Evolutionary conservation across 2,329 filamentous ascomycete species (phyloP), one percentile per base, ranked within the genome.

Genomic region (Teratosphaeria nubilosa): DNA sequence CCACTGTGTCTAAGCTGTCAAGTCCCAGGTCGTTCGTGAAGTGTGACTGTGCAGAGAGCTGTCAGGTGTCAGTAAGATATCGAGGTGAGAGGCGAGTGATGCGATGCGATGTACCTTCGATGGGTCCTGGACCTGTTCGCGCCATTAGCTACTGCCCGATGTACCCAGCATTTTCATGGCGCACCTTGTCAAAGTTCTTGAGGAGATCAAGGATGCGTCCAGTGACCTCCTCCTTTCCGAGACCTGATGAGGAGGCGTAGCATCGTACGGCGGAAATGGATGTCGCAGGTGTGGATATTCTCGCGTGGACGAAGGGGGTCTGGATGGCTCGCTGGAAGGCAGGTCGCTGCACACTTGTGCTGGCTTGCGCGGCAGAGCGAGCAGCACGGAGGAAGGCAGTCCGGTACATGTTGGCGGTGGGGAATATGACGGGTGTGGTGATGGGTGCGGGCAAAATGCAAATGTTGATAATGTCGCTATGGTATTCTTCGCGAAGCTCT

Each of bases 21-120:
- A 99, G 82, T 65, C 91, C 94, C 64, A 99, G 88, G 78, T 99
- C 92, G 76, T 96, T 97, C 73, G 90, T 83, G 79, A 99, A 99
- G 83, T 97, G 91, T 60, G 92, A 87, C 56, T 80, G 81, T 63
- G 84, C 78, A 71, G 86, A 90, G 74, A 99, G 90, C 92, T 97
- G 69, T 60, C 22, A 57, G 45, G 51, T 31, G 60, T 74, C 54
- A 74, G 69, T 51, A 57, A 13, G 50, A n/a, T 56, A 53, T 45
- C 20, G 30, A 32, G 41, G 16, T 14, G 30, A 7, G 34, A 53
- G 31, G 54, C 37, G 31, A 34, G 41, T 22, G 34, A 7, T 48
- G 16, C 41, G 5, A 41, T 24, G 30, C 32, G 51, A 27, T 55
- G 60, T 81, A 83, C 81, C 79, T 83, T 83, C 56, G 80, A 77